Conservation (phyloP, 805 yeast genomes). For the Kodamaea lidongshanica region DNA sequence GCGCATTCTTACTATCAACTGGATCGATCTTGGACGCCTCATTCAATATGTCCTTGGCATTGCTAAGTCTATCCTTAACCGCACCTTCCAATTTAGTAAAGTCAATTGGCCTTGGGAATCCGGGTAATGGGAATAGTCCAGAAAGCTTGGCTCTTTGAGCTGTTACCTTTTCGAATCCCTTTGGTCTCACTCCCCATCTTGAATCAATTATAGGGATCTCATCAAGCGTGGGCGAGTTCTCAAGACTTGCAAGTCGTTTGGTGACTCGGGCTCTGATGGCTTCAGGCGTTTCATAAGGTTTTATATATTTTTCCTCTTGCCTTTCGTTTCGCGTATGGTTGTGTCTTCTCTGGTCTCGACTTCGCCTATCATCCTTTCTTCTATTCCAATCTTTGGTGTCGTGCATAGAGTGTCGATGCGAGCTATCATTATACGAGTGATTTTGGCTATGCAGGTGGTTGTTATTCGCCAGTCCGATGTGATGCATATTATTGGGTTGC, state of each 20-base stretch:
- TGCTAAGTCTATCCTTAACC: slow-evolving; percentile 27
- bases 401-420: no score
- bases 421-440: no score
- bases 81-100: slow-evolving; percentile 37
- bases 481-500: no score
- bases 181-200: slow-evolving; percentile 67
- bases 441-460: no score
- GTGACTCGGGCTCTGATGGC: slow-evolving; percentile 3
- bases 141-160: slow-evolving; percentile 74
- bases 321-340: slow-evolving; percentile 1
- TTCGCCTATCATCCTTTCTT: slow-evolving; percentile 1
- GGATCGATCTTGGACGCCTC: slow-evolving; percentile 35
- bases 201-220: slow-evolving; percentile 46
- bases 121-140: slow-evolving; percentile 75
- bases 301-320: slow-evolving; percentile 9
- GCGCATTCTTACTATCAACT: slow-evolving; percentile 29
- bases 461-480: no score
- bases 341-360: slow-evolving; percentile 1
- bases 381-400: background rate
- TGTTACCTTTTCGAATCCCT: slow-evolving; percentile 66
- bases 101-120: slow-evolving; percentile 45
- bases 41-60: slow-evolving; percentile 26
- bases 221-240: slow-evolving; percentile 42
- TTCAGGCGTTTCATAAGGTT: slow-evolving; percentile 14
- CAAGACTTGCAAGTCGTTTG: slow-evolving; percentile 20